Base-by-base conservation (phyloP, 345 rosid species). In the Eutrema japonicum region DNA sequence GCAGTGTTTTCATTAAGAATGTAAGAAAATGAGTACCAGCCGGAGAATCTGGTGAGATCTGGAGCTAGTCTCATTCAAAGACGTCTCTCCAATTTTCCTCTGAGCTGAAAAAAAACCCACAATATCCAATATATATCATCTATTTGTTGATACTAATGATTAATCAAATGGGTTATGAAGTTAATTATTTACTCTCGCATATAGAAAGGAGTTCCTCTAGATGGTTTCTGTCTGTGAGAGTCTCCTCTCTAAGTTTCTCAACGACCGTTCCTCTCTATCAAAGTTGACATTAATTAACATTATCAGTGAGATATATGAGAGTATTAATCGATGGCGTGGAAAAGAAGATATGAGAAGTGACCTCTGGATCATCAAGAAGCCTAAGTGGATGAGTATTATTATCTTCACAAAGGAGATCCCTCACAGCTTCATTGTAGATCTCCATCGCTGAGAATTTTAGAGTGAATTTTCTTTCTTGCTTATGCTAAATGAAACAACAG, bases 311-410 rank as follows among this genome's bases (percentile, higher is more conserved):
- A 74, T 32, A 4, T 1, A 54, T 47, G 41, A 18, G 18, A 47
- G 8, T 49, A 5, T 29, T 65, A 73, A 10, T 14, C n/a, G 3
- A 48, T 65, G 18, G 54, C 38, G 3, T 57, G 11, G 4, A 4
- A 54, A 49, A 67, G 54, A 51, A 62, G 54, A 11, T 55, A 14
- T 0, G n/a, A n/a, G 6, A 52, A 42, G 18, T 22, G 10, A 90
- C 98, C 93, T 93, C 98, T 32, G 98, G 98, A 81, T 93, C 98
- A 87, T 93, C 96, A 1, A 88, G 81, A 73, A 92, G 83, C 69
- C 97, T 79, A 50, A 93, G 88, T 41, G 98, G 90, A 18, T 18
- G 22, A 54, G 29, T 60, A 12, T 74, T 81, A 27, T 49, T 66
- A 66, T 87, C 91, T 51, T 83, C 56, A 83, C 87, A 85, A 27